Evolutionary conservation across 345 rosid species (phyloP).

Genomic region (Camelina neglecta): DNA sequence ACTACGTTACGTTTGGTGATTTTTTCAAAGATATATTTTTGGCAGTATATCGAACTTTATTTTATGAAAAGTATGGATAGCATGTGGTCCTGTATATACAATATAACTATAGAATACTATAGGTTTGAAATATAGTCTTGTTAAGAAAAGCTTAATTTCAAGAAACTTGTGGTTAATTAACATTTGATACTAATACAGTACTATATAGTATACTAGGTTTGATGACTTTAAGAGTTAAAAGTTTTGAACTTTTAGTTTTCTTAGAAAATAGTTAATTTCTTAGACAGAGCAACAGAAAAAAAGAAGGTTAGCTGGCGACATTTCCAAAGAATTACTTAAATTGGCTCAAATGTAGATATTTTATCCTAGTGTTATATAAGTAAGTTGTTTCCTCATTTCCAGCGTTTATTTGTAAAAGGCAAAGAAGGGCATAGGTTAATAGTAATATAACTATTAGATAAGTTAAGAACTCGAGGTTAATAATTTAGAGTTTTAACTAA

Average conservation of each 20-base stretch:
- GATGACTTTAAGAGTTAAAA: background rate
- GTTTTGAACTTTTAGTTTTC: background rate
- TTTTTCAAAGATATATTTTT: too few species aligned
- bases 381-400: background rate
- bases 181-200: background rate
- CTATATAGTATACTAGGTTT: background rate
- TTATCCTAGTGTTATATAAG: background rate
- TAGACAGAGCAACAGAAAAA: too few species aligned
- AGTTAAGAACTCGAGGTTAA: constrained; percentile 8
- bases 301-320: background rate
- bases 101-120: background rate
- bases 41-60: too few species aligned
- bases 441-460: background rate
- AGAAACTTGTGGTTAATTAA: background rate
- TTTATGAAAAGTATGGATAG: background rate
- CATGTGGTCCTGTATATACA: background rate
- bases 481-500: background rate
- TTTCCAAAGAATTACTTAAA: background rate
- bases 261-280: background rate
- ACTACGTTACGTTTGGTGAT: background rate
- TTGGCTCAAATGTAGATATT: constrained; percentile 9
- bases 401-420: background rate
- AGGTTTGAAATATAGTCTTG: background rate
- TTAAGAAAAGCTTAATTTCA: background rate
- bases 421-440: background rate